A percentile compares a stretch with the other conserved stretches of the same genome.
These are phyloP conservation scores for Tolypocladium ovalisporum DNA, from an alignment of 2,329 filamentous ascomycete species.

Conservation along the genomic window DNA sequence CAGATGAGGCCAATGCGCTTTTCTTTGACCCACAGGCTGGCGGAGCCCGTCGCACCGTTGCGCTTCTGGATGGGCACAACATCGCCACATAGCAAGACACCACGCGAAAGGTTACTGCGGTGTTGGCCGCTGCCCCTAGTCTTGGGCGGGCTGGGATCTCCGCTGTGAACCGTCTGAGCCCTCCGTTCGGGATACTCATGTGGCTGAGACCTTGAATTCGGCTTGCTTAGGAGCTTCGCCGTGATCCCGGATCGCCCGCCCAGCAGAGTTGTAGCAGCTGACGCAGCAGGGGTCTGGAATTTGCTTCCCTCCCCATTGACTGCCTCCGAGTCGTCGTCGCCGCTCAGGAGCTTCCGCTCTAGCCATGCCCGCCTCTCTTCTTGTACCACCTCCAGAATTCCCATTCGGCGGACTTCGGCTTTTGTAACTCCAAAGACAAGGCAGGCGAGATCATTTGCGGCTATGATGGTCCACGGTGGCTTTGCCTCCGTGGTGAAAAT, in stretches of 20 bases:
- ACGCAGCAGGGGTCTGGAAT: slow-evolving; percentile 23
- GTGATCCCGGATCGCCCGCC: slow-evolving; percentile 70
- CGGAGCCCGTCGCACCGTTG: slow-evolving; percentile 82
- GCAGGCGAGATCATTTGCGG: slow-evolving; percentile 92
- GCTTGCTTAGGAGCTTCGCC: slow-evolving; percentile 78
- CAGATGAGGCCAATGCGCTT: slow-evolving; percentile 90
- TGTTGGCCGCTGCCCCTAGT: slow-evolving; percentile 48
- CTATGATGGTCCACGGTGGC: slow-evolving; percentile 88
- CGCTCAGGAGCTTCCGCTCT: slow-evolving; percentile 65
- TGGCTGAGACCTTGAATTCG: slow-evolving; percentile 46
- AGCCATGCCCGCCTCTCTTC: slow-evolving; percentile 84
- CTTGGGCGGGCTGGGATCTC: slow-evolving; percentile 43
- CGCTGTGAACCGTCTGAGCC: slow-evolving; percentile 53
- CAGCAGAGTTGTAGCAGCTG: slow-evolving; percentile 43
- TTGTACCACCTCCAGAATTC: slow-evolving; percentile 89
- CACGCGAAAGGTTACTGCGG: slow-evolving; percentile 65
- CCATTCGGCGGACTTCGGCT: slow-evolving; percentile 86
- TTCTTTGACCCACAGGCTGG: slow-evolving; percentile 97
- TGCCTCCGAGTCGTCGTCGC: slow-evolving; percentile 22
- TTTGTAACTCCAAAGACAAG: slow-evolving; percentile 98
- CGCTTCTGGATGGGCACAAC: slow-evolving; percentile 97
- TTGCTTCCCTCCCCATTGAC: slow-evolving; percentile 20
- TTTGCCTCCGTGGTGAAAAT: slow-evolving; percentile 94
- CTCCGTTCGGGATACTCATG: slow-evolving; percentile 44
- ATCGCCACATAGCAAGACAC: slow-evolving; percentile 87